phyloP scores from a whole-genome alignment of 805 yeast species.

The Candida glaebosa region DNA sequence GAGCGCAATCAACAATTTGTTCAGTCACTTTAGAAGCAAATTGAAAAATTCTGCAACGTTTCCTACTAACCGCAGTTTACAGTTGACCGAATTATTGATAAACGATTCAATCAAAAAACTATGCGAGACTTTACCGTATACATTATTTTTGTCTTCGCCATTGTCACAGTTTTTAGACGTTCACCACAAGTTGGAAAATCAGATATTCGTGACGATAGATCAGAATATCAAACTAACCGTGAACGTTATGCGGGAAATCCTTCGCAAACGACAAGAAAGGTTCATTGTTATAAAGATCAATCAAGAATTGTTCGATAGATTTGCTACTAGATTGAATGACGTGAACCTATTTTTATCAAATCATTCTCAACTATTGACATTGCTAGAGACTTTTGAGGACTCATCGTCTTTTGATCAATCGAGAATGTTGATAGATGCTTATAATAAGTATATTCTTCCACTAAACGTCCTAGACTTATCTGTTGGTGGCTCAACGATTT shows the following conservation, averaged over 20 bases:
- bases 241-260: constrained; percentile 65
- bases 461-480: constrained; percentile 31
- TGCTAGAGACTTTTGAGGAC: constrained; percentile 20
- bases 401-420: constrained; percentile 10
- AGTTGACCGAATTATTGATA: constrained; percentile 63
- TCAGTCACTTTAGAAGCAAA: constrained; percentile 57
- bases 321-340: constrained; percentile 43
- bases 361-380: constrained; percentile 48
- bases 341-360: constrained; percentile 45
- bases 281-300: constrained; percentile 61
- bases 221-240: constrained; percentile 59
- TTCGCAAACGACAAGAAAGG: constrained; percentile 70
- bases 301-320: constrained; percentile 29
- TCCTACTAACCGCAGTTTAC: constrained; percentile 62
- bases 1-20: constrained; percentile 42
- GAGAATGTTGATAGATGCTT: constrained; percentile 22
- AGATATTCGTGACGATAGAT: constrained; percentile 53
- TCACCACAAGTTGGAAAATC: constrained; percentile 42
- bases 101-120: constrained; percentile 50
- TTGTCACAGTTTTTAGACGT: constrained; percentile 1
- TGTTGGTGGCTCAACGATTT: constrained; percentile 24
- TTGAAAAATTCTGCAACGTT: constrained; percentile 51
- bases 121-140: constrained; percentile 28
- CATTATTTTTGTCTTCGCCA: constrained; percentile 15
- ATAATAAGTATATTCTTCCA: constrained; percentile 25